Evolutionary conservation across 2,329 filamentous ascomycete genomes (phyloP).

Genomic region (Coniosporium tulheliwenetii): DNA sequence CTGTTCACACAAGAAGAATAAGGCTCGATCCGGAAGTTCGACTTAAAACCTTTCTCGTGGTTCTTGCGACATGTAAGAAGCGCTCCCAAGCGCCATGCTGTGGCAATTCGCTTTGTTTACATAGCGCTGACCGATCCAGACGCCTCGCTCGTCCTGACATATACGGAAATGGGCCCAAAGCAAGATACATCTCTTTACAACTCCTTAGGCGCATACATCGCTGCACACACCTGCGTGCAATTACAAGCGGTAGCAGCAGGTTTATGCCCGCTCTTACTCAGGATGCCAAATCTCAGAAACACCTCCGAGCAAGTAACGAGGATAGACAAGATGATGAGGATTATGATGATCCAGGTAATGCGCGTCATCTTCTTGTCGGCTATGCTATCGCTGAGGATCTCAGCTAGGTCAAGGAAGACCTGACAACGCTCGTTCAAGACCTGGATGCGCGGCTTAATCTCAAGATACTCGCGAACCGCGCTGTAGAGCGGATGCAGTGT

Average conservation of each 20-base stretch:
- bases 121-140: no score
- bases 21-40: no score
- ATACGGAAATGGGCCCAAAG: neutral
- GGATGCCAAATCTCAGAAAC: constrained; percentile 65
- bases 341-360: constrained; percentile 97
- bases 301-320: constrained; percentile 85
- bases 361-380: constrained; percentile 89
- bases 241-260: no score
- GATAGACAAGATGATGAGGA: constrained; percentile 83
- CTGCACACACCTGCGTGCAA: no score
- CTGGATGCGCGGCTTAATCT: constrained; percentile 90
- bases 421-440: constrained; percentile 94
- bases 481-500: constrained; percentile 88
- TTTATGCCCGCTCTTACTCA: constrained; percentile 24
- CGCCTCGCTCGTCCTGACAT: no score
- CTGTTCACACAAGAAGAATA: no score
- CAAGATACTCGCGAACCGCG: constrained; percentile 90
- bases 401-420: constrained; percentile 90
- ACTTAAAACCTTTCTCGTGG: no score
- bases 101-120: no score
- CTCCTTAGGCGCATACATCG: neutral
- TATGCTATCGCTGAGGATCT: constrained; percentile 84
- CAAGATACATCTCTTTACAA: neutral
- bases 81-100: no score
- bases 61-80: no score